Evolutionary conservation across 768 basidiomycete genomes (phyloP), one percentile per base, ranked within the genome.

Genomic region (Cystofilobasidium capitatum): DNA sequence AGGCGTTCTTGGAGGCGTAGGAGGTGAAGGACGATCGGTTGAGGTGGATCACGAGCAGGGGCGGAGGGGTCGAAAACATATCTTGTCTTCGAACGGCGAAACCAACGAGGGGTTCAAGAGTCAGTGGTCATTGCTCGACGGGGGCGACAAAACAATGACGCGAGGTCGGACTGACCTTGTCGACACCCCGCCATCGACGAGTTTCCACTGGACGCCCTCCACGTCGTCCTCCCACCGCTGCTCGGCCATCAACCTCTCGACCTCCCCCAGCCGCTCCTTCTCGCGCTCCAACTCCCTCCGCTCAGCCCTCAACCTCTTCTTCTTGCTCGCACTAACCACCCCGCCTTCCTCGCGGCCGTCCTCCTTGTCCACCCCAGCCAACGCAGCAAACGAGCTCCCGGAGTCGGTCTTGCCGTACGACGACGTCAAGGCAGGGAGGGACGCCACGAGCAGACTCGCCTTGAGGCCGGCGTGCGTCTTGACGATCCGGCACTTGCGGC

Each of bases 171-270:
- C 72, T 75, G 89, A 90, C 76, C 91, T 80, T 35, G 91, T 91
- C 69, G 91, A 82, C 86, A 93, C 91, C n/a, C 86, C 75, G 89
- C 89, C 76, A 91, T 91, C 24, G 88, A 91, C 8, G 87, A 89
- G 24, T 85, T 84, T 62, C 81, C 81, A 71, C 87, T 87, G 55
- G 84, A 77, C 1, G 88, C 85, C 74, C 84, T 86, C 77, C 65
- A 93, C 80, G 33, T 87, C 90, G 71, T 86, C 86, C 61, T 92
- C 62, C 58, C 71, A 69, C 16, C 63, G n/a, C 20, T 36, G 58
- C n/a, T 69, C 76, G 62, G 91, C 88, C 65, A 91, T 88, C 77
- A 93, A 89, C 1, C 70, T 85, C 33, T 88, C 80, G 0, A 86
- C 86, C 70, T 88, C 83, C 2, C 86, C 82, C 33, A 96, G 73